Evolutionary conservation across 805 yeast species (phyloP), one percentile per base, ranked within the genome.

Genomic region (Metschnikowia matae): DNA sequence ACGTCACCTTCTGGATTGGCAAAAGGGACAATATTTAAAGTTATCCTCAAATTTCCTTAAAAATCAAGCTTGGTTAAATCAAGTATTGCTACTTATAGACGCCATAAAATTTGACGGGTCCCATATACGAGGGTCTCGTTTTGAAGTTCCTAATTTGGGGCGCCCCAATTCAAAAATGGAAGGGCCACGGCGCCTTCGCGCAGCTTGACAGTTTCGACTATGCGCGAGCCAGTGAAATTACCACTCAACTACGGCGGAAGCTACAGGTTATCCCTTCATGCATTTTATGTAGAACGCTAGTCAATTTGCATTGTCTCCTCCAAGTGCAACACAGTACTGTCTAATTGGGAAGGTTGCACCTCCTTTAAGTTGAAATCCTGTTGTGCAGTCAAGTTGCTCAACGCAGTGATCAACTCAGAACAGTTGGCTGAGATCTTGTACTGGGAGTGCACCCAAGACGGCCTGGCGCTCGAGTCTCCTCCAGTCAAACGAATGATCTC

Each of bases 391-490:
- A 86, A 70, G 54, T 80, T 77, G 49, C 80, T 77, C 64, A 87
- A 73, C 53, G 81, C 79, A 54, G 73, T 64, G 40, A 83, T 75
- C 49, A 80, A 78, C 49, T 75, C 73, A 14, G 55, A 53, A 50
- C 61, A 74, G 6, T 73, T 70, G 42, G 80, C 81, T 31, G 75
- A 67, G 49, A 92, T 69, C 66, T 84, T 84, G 69, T 74, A 83
- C 39, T 79, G 73, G 26, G 96, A 88, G 65, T 91, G 97, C 40
- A 87, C 85, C 94, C 96, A 94, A 58, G 89, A 81, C 59, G 97
- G 91, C 52, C 79, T 77, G 48, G 83, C 77, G 23, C 84, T 75
- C 59, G 78, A 75, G 36, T 74, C 66, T 44, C 96, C 96, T 43
- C 97, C 97, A 26, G 92, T 81, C 55, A 92, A 76, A 65, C 96